Conservation (phyloP, 78 protist genomes). For the Guillardia theta region DNA sequence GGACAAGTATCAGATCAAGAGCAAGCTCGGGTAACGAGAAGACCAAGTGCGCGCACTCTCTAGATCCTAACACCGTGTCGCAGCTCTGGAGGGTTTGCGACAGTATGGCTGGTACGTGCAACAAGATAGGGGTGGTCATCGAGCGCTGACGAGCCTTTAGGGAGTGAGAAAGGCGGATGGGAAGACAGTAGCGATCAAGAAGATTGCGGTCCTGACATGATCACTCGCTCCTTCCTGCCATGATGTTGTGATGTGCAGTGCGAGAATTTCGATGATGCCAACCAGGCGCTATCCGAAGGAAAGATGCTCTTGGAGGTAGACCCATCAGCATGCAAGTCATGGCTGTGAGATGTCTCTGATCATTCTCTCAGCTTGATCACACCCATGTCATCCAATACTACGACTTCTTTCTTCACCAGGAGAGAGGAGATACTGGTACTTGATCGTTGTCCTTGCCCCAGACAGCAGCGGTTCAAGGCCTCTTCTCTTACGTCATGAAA, state of each 20-base stretch:
- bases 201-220: not conserved
- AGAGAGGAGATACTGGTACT: not conserved
- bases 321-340: too few species aligned
- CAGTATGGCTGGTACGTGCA: not conserved
- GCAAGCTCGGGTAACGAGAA: not conserved
- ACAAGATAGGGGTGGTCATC: not conserved
- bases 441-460: not conserved
- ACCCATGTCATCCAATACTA: not conserved
- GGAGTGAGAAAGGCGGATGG: not conserved
- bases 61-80: not conserved
- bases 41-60: not conserved
- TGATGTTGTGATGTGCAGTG: not conserved
- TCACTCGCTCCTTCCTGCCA: not conserved
- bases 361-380: too few species aligned
- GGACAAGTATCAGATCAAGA: not conserved
- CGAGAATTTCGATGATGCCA: constrained; percentile 13
- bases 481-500: too few species aligned
- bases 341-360: too few species aligned
- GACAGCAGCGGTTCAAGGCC: too few species aligned
- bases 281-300: constrained; percentile 2
- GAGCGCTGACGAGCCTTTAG: not conserved
- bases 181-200: not conserved
- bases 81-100: constrained; percentile 33
- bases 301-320: not conserved
- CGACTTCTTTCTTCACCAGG: constrained; percentile 22